Percentiles rank a stretch among this genome's conserved stretches.
phyloP scores from a whole-genome alignment of 1,139 yeast species.

The Hemisphaericaspora xylofermentans region DNA sequence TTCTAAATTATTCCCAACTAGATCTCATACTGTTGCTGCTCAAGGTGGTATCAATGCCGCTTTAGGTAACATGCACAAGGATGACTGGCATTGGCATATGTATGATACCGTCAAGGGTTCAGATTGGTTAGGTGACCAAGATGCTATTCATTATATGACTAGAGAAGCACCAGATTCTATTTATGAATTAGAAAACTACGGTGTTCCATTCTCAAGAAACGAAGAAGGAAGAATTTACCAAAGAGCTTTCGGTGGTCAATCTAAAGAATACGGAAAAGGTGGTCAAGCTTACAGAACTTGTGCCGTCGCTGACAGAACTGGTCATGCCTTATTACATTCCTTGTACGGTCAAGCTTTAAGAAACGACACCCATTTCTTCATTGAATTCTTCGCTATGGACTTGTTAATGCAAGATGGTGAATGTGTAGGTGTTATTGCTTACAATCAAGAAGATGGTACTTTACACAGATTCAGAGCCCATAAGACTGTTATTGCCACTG shows the following conservation, averaged over 20 bases:
- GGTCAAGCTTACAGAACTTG: slow-evolving; percentile 99
- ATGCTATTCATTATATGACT: slow-evolving; percentile 98
- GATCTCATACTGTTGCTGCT: slow-evolving; percentile 99
- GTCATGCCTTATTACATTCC: slow-evolving; percentile 94
- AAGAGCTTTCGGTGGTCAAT: slow-evolving; percentile 98
- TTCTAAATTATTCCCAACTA: slow-evolving; percentile 93
- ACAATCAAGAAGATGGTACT: slow-evolving; percentile 98
- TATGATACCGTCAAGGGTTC: slow-evolving; percentile 99
- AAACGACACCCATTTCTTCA: slow-evolving; percentile 96
- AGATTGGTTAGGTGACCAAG: slow-evolving; percentile 99
- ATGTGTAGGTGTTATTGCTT: slow-evolving; percentile 95
- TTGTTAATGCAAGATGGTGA: slow-evolving; percentile 92
- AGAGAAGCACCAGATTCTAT: slow-evolving; percentile 95
- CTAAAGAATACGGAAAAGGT: slow-evolving; percentile 93
- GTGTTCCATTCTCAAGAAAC: slow-evolving; percentile 97
- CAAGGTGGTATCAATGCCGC: slow-evolving; percentile 99
- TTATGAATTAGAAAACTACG: slow-evolving; percentile 94
- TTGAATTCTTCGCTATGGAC: slow-evolving; percentile 95
- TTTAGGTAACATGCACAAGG: slow-evolving; percentile 93
- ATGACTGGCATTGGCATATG: slow-evolving; percentile 99
- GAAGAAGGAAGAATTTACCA: slow-evolving; percentile 96
- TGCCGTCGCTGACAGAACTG: slow-evolving; percentile 99
- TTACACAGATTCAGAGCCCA: slow-evolving; percentile 96
- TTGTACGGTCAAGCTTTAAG: slow-evolving; percentile 94
- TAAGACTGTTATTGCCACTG: slow-evolving; percentile 94